A percentile compares a stretch with the other conserved stretches of the same genome.
Evolutionary conservation across 106 monocot genomes (phyloP).

Genomic region (Vanilla planifolia): DNA sequence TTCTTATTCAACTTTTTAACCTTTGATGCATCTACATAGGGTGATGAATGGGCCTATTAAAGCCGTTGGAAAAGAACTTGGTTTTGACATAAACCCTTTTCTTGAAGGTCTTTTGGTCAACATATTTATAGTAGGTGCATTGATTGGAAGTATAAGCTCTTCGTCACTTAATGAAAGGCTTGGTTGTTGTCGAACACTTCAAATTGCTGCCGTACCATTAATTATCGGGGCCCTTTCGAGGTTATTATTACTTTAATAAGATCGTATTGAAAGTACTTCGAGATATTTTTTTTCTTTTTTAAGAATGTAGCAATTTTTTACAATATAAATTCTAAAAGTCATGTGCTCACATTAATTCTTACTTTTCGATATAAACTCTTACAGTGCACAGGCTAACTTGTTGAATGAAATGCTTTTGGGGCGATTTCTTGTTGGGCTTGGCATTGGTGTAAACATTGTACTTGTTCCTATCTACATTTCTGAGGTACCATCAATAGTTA

Average conservation of each 20-base stretch:
- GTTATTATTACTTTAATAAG: slow-evolving; percentile 20
- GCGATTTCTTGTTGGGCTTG: slow-evolving; percentile 89
- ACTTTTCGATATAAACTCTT: background rate
- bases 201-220: slow-evolving; percentile 66
- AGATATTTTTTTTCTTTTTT: background rate
- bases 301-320: background rate
- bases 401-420: slow-evolving; percentile 79
- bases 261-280: too few relatives aligned
- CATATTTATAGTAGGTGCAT: slow-evolving; percentile 92
- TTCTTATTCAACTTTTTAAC: background rate
- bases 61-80: slow-evolving; percentile 69
- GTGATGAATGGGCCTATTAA: slow-evolving; percentile 97
- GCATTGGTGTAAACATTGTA: slow-evolving; percentile 82
- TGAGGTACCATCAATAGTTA: slow-evolving; percentile 37
- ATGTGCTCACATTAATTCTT: background rate
- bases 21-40: slow-evolving; percentile 23
- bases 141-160: slow-evolving; percentile 66
- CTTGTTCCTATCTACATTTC: slow-evolving; percentile 85
- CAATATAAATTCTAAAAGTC: background rate
- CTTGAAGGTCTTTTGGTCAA: slow-evolving; percentile 93
- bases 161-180: slow-evolving; percentile 53
- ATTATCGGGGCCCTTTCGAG: slow-evolving; percentile 80
- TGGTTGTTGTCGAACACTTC: slow-evolving; percentile 73
- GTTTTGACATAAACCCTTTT: slow-evolving; percentile 75
- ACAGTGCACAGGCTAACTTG: slow-evolving; percentile 82